phyloP scores from a whole-genome alignment of 139 green algal species.

The Chlorella sp. region DNA sequence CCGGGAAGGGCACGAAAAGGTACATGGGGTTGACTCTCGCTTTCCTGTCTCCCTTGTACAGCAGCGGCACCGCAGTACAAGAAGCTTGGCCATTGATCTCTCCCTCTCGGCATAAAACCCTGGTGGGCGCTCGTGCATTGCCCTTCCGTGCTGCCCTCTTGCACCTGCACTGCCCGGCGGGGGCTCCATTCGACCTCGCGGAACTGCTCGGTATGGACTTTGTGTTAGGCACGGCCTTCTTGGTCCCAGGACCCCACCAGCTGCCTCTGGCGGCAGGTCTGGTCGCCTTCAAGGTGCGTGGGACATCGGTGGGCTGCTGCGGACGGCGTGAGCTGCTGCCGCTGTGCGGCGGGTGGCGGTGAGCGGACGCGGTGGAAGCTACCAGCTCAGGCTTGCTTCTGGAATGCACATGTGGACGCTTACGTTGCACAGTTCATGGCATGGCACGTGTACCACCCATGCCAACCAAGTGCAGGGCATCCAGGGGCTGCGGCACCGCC shows the following conservation, averaged over 20 bases:
- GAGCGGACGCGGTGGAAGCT: neutral
- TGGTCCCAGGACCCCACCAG: conserved; percentile 46
- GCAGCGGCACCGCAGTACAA: too few relatives aligned
- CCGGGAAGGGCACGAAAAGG: too few relatives aligned
- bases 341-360: neutral
- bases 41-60: too few relatives aligned
- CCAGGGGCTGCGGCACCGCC: conserved; percentile 1
- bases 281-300: conserved; percentile 15
- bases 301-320: neutral
- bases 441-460: too few relatives aligned
- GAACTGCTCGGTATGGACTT: conserved; percentile 40
- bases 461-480: neutral
- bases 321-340: neutral
- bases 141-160: too few relatives aligned
- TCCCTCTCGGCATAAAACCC: too few relatives aligned
- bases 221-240: conserved; percentile 43
- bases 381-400: neutral
- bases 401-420: neutral
- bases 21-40: too few relatives aligned
- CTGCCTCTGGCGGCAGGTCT: neutral
- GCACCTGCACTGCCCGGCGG: too few relatives aligned
- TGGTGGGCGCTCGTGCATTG: too few relatives aligned
- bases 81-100: too few relatives aligned
- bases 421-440: neutral
- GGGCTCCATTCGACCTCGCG: too few relatives aligned